Evolutionary conservation across 495 filamentous ascomycete species (phyloP), one percentile per base, ranked within the genome.

Genomic region (Emericellopsis terricola): DNA sequence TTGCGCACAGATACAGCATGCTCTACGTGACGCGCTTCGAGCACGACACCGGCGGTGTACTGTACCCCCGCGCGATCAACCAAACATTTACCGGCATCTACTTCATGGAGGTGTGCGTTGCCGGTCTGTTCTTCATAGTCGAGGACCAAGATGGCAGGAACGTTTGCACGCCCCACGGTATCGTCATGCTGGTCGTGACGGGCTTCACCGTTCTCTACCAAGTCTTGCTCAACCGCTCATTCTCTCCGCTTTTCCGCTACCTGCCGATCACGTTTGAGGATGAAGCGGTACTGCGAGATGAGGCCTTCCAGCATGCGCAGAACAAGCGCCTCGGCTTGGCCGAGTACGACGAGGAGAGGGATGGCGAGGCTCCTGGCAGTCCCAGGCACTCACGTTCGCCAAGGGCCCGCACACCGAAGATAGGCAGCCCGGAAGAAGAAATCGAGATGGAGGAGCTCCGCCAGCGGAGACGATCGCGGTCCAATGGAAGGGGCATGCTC

Each of bases 251-350:
- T 29, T 74, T 92, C 46, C 70, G 74, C 21, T 94, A 94, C 48
- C 59, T 97, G 27, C 89, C 89, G 1, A 91, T 97, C 44, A 96
- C 89, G 0, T 65, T 96, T 28, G 89, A 97, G 51, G 91, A 97
- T 44, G 83, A 92, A 38, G 89, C 89, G 4, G 81, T 89, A 9
- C 62, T 76, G 28, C 75, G 85, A 3, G 91, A 96, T 45, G 73
- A 89, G 44, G 81, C 79, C 33, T 97, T 96, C 50, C 75, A 76
- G 24, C 67, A 74, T 23, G 78, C 76, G 15, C 81, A 89, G 47
- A 72, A 71, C 35, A 65, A 64, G 32, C 65, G 71, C 7, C 53
- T 68, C 33, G 73, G 65, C 8, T 48, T 65, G 14, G 37, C 54
- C 8, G 65, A 68, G 3, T 62, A 66, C 19, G 70, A 71, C 15